Evolutionary conservation across 768 basidiomycete genomes (phyloP).

Genomic region (Rhizopogon vinicolor): DNA sequence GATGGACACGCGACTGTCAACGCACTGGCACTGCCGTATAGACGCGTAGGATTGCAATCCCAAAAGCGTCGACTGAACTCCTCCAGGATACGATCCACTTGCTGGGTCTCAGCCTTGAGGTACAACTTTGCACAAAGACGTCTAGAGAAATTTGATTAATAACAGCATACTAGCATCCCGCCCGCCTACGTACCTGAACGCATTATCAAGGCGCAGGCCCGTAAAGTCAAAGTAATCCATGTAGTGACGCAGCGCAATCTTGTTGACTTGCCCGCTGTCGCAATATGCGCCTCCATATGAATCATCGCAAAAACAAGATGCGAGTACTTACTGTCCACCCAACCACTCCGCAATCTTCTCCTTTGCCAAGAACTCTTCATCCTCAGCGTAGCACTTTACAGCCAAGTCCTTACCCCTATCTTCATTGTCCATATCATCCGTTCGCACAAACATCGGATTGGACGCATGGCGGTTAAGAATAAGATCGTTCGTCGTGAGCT

Average conservation of each 20-base stretch:
- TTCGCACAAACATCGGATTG: constrained; percentile 29
- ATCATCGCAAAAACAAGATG: constrained; percentile 1
- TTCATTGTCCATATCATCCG: constrained; percentile 58
- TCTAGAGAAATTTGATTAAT: constrained; percentile 31
- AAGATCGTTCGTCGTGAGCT: constrained; percentile 49
- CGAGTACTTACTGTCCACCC: constrained; percentile 77
- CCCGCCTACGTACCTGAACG: constrained; percentile 64
- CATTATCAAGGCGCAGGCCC: constrained; percentile 75
- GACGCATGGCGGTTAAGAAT: constrained; percentile 42
- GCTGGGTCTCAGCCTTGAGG: constrained; percentile 95
- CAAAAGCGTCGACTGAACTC: constrained; percentile 88
- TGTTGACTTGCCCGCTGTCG: constrained; percentile 70
- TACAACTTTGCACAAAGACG: constrained; percentile 88
- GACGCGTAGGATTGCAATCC: constrained; percentile 77
- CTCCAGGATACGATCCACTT: constrained; percentile 94
- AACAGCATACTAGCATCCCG: not conserved
- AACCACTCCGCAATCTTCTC: constrained; percentile 98
- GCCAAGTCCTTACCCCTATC: constrained; percentile 69
- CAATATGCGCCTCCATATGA: not conserved
- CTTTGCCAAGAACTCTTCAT: constrained; percentile 75
- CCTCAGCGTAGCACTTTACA: constrained; percentile 77
- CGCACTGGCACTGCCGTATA: constrained; percentile 87
- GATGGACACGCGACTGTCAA: constrained; percentile 4
- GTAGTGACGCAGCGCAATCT: constrained; percentile 71
- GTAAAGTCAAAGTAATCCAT: constrained; percentile 88